A percentile compares a stretch with the other conserved stretches of the same genome.
Evolutionary conservation across 164 flowering plant species (phyloP).

Genomic region (Paratinospora sagittata): DNA sequence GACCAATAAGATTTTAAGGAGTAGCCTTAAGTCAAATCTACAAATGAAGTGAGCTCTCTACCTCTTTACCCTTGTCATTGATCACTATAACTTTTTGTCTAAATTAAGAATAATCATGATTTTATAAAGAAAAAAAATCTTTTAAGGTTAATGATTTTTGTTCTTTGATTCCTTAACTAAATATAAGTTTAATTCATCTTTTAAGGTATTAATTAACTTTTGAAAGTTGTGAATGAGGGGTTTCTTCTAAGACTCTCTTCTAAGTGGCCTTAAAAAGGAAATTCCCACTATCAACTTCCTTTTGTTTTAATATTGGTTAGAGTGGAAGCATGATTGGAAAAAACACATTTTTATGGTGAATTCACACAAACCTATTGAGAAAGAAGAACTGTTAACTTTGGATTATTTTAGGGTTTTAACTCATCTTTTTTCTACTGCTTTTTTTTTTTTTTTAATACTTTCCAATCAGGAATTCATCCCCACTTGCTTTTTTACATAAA

Average conservation of each 20-base stretch:
- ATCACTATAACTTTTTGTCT: not conserved
- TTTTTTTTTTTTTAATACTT: not conserved
- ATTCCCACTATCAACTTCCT: constrained; percentile 40
- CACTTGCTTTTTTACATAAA: not conserved
- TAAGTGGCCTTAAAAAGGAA: constrained; percentile 36
- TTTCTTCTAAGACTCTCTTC: constrained; percentile 10
- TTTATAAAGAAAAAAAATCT: not conserved
- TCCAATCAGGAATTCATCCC: not conserved
- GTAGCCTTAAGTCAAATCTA: constrained; percentile 5
- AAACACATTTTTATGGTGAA: not conserved
- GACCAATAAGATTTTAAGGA: not conserved
- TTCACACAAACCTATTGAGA: not conserved
- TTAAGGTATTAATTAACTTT: constrained; percentile 14
- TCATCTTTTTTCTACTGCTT: not conserved
- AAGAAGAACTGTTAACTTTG: not conserved
- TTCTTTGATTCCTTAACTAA: constrained; percentile 7
- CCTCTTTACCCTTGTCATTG: not conserved
- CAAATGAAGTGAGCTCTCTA: not conserved
- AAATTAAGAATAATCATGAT: constrained; percentile 2
- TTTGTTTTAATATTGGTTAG: constrained; percentile 2
- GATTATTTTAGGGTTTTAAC: not conserved
- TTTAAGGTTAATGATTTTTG: constrained; percentile 6
- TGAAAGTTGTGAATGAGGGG: not conserved
- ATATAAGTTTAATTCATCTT: not conserved
- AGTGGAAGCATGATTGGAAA: constrained; percentile 1